A percentile compares a stretch with the other conserved stretches of the same genome.
Conservation (phyloP, 1,284 basidiomycete species). For the Cerioporus squamosus region DNA sequence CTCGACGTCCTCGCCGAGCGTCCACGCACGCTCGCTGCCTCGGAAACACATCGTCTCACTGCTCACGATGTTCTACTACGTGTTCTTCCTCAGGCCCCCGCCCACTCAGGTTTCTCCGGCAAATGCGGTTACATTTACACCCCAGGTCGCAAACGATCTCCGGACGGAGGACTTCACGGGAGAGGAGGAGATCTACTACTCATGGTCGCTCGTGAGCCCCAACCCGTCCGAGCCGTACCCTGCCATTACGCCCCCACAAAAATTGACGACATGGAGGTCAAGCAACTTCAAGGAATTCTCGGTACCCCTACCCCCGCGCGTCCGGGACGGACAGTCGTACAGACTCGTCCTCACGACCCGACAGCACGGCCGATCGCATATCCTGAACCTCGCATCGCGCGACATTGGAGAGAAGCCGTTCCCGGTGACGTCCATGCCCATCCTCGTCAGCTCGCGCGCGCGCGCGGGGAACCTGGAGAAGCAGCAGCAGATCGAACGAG, state of each 20-base stretch:
- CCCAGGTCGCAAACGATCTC: constrained; percentile 81
- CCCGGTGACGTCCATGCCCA: constrained; percentile 69
- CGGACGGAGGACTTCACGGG: constrained; percentile 65
- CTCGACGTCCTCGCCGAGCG: constrained; percentile 12
- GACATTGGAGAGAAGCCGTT: constrained; percentile 49
- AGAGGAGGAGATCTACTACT: constrained; percentile 51
- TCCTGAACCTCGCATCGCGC: constrained; percentile 32
- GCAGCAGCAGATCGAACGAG: constrained; percentile 72
- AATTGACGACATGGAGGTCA: constrained; percentile 73
- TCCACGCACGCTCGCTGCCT: constrained; percentile 9
- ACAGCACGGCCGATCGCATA: constrained; percentile 30
- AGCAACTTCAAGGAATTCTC: constrained; percentile 72
- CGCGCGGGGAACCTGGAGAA: constrained; percentile 43
- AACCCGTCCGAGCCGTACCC: constrained; percentile 16
- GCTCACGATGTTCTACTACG: constrained; percentile 70
- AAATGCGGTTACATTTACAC: constrained; percentile 58
- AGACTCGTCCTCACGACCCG: constrained; percentile 59
- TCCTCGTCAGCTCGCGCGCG: constrained; percentile 47
- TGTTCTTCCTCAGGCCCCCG: constrained; percentile 80
- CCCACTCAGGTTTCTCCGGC: constrained; percentile 49
- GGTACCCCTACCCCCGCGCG: constrained; percentile 61
- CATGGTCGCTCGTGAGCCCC: constrained; percentile 33
- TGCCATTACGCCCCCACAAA: constrained; percentile 47
- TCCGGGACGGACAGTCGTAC: constrained; percentile 62
- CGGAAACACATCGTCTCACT: neutral